These are phyloP conservation scores for Ogataea methanolica DNA, from an alignment of 805 yeast species.

Conservation along the genomic window DNA sequence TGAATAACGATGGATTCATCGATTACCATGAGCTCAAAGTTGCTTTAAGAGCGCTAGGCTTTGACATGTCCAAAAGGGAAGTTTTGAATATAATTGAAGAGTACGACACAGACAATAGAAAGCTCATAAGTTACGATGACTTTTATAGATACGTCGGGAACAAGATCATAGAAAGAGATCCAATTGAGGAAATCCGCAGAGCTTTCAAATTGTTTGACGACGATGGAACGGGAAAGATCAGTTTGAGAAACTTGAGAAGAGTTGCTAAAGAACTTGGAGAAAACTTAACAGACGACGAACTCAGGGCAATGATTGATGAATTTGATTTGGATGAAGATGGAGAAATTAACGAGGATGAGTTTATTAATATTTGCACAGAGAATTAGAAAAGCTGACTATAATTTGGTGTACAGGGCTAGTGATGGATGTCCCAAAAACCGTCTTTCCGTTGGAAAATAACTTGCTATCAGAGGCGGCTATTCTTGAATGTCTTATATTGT, in stretches of 20 bases:
- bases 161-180: constrained; percentile 82
- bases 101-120: constrained; percentile 73
- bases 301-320: constrained; percentile 95
- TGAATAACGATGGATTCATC: constrained; percentile 83
- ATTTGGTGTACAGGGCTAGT: too few relatives aligned
- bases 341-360: constrained; percentile 86
- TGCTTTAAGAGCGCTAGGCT: constrained; percentile 91
- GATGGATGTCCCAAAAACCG: too few relatives aligned
- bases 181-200: constrained; percentile 83
- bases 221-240: constrained; percentile 81
- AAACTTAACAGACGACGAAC: constrained; percentile 84
- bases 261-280: constrained; percentile 94
- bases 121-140: constrained; percentile 72
- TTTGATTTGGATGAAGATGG: constrained; percentile 97
- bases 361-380: constrained; percentile 83
- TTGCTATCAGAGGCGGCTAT: too few relatives aligned
- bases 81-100: constrained; percentile 73
- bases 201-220: constrained; percentile 90
- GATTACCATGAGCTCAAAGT: constrained; percentile 94
- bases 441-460: too few relatives aligned
- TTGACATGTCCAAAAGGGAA: constrained; percentile 72
- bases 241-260: constrained; percentile 73
- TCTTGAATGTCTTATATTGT: too few relatives aligned
- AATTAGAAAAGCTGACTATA: constrained; percentile 26
- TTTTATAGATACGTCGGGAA: constrained; percentile 79